These are phyloP conservation scores for Teunomyces barrocoloradensis DNA, from an alignment of 805 yeast species.

Conservation along the genomic window DNA sequence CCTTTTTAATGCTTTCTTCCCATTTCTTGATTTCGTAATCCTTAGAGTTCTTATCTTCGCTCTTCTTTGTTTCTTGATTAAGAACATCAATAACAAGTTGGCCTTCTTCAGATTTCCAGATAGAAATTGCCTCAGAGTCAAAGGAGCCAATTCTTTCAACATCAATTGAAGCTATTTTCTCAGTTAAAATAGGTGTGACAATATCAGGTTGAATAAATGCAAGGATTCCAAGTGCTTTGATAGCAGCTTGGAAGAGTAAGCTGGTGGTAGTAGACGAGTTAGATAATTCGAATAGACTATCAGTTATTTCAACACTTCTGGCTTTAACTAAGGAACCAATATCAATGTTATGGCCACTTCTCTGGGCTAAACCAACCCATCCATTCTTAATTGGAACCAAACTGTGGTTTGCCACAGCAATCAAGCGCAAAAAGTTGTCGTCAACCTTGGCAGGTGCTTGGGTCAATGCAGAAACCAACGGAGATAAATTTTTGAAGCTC, in stretches of 20 bases:
- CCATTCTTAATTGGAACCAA: constrained; percentile 42
- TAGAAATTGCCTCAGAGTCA: constrained; percentile 50
- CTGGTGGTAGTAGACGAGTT: constrained; percentile 30
- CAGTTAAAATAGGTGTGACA: constrained; percentile 50
- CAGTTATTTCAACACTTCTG: constrained; percentile 20
- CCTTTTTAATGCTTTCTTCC: constrained; percentile 83
- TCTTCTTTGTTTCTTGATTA: constrained; percentile 36
- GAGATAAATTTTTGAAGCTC: constrained; percentile 20
- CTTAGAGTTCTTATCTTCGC: constrained; percentile 67
- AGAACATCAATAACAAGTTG: constrained; percentile 65
- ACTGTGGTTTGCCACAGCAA: constrained; percentile 29
- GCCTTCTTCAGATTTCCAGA: constrained; percentile 72
- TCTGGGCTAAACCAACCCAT: constrained; percentile 77
- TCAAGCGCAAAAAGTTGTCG: constrained; percentile 21
- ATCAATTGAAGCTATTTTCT: constrained; percentile 39
- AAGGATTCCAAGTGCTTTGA: constrained; percentile 32
- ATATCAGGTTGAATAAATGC: constrained; percentile 60
- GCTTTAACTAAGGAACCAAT: constrained; percentile 55
- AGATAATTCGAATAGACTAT: constrained; percentile 16
- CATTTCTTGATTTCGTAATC: constrained; percentile 85
- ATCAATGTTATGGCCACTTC: constrained; percentile 49
- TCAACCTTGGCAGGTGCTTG: constrained; percentile 14
- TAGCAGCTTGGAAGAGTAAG: constrained; percentile 51
- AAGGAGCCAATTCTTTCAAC: constrained; percentile 33
- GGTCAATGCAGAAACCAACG: constrained; percentile 24